phyloP scores from a whole-genome alignment of 2,329 filamentous ascomycete species.

The Sordariomycetes sp. region DNA sequence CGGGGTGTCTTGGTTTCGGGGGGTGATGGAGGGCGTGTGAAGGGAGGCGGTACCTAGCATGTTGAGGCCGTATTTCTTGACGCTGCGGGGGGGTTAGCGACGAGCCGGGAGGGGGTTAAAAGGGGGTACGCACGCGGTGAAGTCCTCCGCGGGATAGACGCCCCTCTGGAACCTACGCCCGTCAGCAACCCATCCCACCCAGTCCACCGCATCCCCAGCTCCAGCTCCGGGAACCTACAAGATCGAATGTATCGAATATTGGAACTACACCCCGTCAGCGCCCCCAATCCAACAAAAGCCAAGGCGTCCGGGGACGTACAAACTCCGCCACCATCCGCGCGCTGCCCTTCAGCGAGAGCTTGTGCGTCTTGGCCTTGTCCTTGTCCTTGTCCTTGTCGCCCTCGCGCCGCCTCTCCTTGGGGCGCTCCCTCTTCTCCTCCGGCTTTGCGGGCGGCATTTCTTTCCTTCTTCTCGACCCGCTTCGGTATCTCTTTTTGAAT shows the following conservation, averaged over 20 bases:
- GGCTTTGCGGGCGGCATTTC: not conserved
- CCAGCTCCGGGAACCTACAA: conserved; percentile 45
- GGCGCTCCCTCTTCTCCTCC: not conserved
- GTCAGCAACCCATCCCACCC: conserved; percentile 1
- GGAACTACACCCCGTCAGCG: conserved; percentile 47
- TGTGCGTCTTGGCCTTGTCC: conserved; percentile 81
- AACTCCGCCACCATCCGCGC: conserved; percentile 92
- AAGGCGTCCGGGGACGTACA: conserved; percentile 44
- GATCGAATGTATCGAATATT: conserved; percentile 97
- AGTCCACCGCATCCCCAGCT: not conserved
- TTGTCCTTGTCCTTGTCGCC: conserved; percentile 4
- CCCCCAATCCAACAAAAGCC: not conserved
- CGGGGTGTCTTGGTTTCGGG: not conserved
- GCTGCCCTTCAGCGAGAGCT: conserved; percentile 76
- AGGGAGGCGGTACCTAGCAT: conserved; percentile 70
- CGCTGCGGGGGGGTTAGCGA: conserved; percentile 22
- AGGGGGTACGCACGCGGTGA: conserved; percentile 59
- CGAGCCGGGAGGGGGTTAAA: not conserved
- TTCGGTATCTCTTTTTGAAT: not conserved
- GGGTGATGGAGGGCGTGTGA: conserved; percentile 2
- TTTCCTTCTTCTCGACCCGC: not conserved
- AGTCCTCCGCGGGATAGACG: conserved; percentile 90
- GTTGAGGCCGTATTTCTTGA: conserved; percentile 99
- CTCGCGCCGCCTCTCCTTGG: not conserved
- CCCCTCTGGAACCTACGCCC: conserved; percentile 66